These are phyloP conservation scores for Capronia americana DNA, from an alignment of 2,329 filamentous ascomycete species.

Conservation along the genomic window DNA sequence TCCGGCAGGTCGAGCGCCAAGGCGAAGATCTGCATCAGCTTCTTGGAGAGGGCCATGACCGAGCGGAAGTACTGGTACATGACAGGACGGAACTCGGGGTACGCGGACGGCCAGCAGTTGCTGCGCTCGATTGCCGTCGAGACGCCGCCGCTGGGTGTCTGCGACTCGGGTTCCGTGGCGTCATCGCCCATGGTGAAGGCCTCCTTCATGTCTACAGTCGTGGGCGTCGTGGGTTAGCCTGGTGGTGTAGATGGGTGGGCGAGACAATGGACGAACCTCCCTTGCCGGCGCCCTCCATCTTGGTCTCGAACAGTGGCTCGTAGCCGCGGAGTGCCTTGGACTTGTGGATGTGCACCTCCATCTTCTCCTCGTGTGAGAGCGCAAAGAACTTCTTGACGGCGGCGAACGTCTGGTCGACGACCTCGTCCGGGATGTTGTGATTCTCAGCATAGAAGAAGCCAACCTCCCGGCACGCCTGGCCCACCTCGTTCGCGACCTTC, in stretches of 20 bases:
- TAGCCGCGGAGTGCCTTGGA: slow-evolving; percentile 18
- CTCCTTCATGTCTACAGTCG: slow-evolving; percentile 14
- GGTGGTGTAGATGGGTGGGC: background rate
- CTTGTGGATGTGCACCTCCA: slow-evolving; percentile 52
- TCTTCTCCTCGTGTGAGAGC: slow-evolving; percentile 53
- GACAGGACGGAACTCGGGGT: slow-evolving; percentile 12
- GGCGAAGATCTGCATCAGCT: slow-evolving; percentile 43
- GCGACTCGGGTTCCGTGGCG: slow-evolving; percentile 15
- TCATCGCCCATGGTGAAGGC: slow-evolving; percentile 17
- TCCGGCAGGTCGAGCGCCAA: slow-evolving; percentile 48
- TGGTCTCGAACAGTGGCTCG: slow-evolving; percentile 16
- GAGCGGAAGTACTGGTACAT: slow-evolving; percentile 16
- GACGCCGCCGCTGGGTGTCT: background rate
- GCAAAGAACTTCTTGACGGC: slow-evolving; percentile 54
- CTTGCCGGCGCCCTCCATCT: slow-evolving; percentile 19
- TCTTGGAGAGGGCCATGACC: slow-evolving; percentile 12
- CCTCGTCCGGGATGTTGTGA: slow-evolving; percentile 7
- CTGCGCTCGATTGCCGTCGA: background rate
- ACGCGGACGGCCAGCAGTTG: slow-evolving; percentile 15
- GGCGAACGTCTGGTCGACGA: slow-evolving; percentile 43
- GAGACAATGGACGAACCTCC: slow-evolving; percentile 16
- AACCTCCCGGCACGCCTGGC: slow-evolving; percentile 47
- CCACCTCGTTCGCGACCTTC: slow-evolving; percentile 50
- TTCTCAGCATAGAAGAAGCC: slow-evolving; percentile 49
- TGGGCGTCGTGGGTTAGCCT: slow-evolving; percentile 2